phyloP scores from a whole-genome alignment of 345 rosid species.

The Nephelium lappaceum region DNA sequence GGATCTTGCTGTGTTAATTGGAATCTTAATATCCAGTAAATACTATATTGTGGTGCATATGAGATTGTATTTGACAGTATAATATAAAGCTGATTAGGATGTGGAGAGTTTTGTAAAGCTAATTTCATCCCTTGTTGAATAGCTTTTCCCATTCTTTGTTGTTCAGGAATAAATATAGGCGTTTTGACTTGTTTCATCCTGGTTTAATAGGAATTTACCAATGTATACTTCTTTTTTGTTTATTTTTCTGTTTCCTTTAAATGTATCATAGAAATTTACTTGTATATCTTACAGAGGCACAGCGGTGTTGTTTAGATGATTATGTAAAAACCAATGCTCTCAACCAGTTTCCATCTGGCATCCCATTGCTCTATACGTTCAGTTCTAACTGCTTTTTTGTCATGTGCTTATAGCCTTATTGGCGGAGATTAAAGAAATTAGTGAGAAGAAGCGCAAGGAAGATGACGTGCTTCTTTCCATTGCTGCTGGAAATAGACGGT shows the following conservation, averaged over 20 bases:
- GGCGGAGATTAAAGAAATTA: slow-evolving; percentile 90
- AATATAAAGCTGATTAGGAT: background rate
- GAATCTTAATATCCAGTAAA: background rate
- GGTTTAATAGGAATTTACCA: slow-evolving; percentile 1
- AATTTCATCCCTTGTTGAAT: background rate
- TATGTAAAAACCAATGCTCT: background rate
- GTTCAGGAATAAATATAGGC: background rate
- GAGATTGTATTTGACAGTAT: background rate
- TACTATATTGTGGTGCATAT: background rate
- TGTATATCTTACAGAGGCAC: background rate
- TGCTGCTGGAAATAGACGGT: slow-evolving; percentile 80
- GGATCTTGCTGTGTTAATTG: background rate
- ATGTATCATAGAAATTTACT: background rate
- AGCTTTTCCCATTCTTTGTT: background rate
- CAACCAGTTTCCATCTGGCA: background rate
- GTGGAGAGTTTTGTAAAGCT: background rate
- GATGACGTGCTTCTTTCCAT: slow-evolving; percentile 82
- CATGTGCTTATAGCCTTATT: slow-evolving; percentile 64
- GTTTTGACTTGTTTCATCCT: background rate
- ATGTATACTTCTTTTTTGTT: background rate
- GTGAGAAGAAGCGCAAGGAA: slow-evolving; percentile 76
- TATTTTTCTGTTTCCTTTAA: background rate
- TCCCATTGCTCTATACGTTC: slow-evolving; percentile 3
- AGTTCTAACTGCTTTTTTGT: slow-evolving; percentile 20
- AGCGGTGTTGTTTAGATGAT: background rate